Evolutionary conservation across 148 eudicot genomes (phyloP).

Genomic region (Persicaria maculosa): DNA sequence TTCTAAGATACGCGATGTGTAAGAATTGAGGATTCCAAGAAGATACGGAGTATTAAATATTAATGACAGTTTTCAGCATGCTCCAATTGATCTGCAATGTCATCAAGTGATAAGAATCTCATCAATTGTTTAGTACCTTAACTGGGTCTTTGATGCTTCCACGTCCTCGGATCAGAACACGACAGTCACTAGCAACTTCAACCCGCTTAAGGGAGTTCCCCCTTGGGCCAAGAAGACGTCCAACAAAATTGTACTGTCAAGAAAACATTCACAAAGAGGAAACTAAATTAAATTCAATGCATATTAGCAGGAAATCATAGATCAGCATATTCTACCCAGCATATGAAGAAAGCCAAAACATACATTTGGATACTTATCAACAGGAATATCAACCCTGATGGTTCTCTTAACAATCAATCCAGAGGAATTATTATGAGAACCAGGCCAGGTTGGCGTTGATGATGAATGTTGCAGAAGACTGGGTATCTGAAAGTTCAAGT

Average conservation of each 20-base stretch:
- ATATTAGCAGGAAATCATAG: background rate
- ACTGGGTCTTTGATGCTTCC: conserved; percentile 97
- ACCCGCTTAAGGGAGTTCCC: conserved; percentile 97
- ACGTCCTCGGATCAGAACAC: conserved; percentile 95
- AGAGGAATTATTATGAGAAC: conserved; percentile 74
- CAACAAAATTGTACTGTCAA: conserved; percentile 93
- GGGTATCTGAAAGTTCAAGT: conserved; percentile 47
- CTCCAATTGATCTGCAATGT: background rate
- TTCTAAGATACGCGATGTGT: no score
- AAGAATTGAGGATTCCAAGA: no score
- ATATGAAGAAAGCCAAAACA: conserved; percentile 19
- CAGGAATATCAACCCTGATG: conserved; percentile 91
- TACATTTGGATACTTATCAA: conserved; percentile 87
- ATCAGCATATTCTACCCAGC: conserved; percentile 10
- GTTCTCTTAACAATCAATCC: conserved; percentile 93
- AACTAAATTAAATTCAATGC: background rate
- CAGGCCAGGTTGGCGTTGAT: conserved; percentile 69
- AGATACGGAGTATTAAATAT: no score
- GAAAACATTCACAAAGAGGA: background rate
- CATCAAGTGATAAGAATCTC: background rate
- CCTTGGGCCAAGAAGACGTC: conserved; percentile 97
- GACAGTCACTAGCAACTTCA: conserved; percentile 90
- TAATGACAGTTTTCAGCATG: no score
- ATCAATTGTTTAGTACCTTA: conserved; percentile 36
- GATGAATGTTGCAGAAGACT: conserved; percentile 68